Conservation (phyloP, 164 flowering plant genomes). For the Kingdonia uniflora region DNA sequence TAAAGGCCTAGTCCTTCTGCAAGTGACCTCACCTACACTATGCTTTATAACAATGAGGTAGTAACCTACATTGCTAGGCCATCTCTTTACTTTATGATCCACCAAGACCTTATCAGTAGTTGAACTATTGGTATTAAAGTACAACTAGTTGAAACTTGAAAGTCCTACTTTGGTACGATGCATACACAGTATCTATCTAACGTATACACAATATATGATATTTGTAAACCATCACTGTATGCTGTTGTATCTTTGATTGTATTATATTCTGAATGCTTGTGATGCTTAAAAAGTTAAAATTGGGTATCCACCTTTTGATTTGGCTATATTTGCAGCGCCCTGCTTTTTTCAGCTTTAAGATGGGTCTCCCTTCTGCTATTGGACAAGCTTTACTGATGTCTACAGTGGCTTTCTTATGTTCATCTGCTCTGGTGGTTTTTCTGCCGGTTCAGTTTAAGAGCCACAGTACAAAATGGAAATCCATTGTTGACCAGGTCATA, state of each 20-base stretch:
- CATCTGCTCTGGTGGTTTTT: constrained; percentile 29
- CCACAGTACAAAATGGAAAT: constrained; percentile 20
- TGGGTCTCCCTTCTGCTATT: constrained; percentile 59
- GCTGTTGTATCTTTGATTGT: no score
- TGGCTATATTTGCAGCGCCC: constrained; percentile 57
- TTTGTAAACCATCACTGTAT: no score
- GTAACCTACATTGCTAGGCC: no score
- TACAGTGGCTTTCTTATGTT: constrained; percentile 30
- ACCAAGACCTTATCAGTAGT: no score
- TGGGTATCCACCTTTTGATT: constrained; percentile 1
- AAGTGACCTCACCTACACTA: no score
- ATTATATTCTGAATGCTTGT: neutral
- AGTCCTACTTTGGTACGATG: no score
- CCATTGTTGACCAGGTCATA: constrained; percentile 37
- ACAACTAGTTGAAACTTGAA: no score
- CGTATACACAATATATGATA: no score
- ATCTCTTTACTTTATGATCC: no score
- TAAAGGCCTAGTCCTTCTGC: no score
- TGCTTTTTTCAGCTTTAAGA: constrained; percentile 81
- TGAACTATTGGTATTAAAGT: no score
- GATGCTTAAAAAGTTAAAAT: neutral
- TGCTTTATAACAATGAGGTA: neutral
- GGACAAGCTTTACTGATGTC: constrained; percentile 53
- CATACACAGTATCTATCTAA: no score
- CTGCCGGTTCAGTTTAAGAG: constrained; percentile 29